Evolutionary conservation across 2,329 filamentous ascomycete species (phyloP), one percentile per base, ranked within the genome.

Genomic region (Pseudopithomyces chartarum): DNA sequence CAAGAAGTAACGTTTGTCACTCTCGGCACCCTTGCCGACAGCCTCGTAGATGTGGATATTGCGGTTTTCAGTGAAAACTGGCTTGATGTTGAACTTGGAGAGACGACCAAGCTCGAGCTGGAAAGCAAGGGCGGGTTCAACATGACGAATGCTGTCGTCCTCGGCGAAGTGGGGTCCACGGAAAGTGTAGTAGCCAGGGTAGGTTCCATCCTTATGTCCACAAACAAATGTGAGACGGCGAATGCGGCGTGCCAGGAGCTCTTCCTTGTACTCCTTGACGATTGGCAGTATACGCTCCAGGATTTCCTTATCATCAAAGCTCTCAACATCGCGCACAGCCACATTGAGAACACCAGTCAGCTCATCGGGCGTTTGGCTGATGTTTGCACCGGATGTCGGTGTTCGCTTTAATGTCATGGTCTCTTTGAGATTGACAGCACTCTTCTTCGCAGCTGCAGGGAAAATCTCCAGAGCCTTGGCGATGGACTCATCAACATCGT

Each of bases 41-140:
- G 91, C 95, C 83, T 98, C 93, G 79, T 98, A 99, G 58, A 99
- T 93, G 82, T 99, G 95, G 64, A 99, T 97, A 80, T 96, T 98
- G 74, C 96, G 90, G 84, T 99, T 99, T 80, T 98, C 93, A 0
- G 95, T 98, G 81, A 99, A 99, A 50, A 99, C 92, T 2, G 95
- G 94, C 82, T 93, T 96, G 80, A 98, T 96, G 81, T 92, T 89
- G 86, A 99, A 99, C 82, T 97, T 98, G 72, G 90, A 90, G 29
- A 99, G 86, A 76, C 95, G 90, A 57, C 88, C 90, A 62, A 99
- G 88, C 80, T 99, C 95, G 76, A 98, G 90, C 83, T 99, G 95
- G 91, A 98, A 99, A 73, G 95, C 93, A 77, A 97, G 84, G 54
- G 95, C 94, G 49, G 95, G 95, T 80, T 99, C 95, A 63, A 87